Conservation (phyloP, 352 stramenopile genomes). For the Phytopythium boreale region DNA sequence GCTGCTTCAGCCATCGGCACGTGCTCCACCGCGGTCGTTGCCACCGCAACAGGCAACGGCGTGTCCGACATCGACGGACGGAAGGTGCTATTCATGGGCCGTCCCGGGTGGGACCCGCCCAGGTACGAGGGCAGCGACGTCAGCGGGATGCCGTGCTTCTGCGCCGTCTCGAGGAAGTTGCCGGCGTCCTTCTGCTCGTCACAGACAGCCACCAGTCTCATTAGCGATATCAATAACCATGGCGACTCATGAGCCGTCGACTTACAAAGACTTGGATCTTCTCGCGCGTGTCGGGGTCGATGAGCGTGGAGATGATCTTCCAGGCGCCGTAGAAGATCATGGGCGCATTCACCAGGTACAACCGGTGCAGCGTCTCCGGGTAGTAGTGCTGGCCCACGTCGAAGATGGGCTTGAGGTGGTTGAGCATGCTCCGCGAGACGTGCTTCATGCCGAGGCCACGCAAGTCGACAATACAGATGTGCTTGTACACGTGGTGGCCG, state of each 20-base stretch:
- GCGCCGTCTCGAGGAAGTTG: constrained; percentile 49
- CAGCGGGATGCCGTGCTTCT: constrained; percentile 62
- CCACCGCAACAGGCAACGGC: constrained; percentile 36
- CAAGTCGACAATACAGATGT: constrained; percentile 81
- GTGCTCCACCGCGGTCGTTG: background rate
- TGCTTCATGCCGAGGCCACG: constrained; percentile 72
- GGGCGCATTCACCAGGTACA: constrained; percentile 81
- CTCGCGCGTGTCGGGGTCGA: constrained; percentile 71
- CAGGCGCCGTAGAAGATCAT: constrained; percentile 83
- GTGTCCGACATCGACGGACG: constrained; percentile 52
- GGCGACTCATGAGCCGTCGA: background rate
- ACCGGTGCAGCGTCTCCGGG: constrained; percentile 70
- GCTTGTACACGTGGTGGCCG: constrained; percentile 70
- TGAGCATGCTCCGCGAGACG: constrained; percentile 46
- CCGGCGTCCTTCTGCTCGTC: constrained; percentile 46
- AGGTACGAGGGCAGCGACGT: constrained; percentile 56
- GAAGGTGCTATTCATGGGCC: constrained; percentile 70
- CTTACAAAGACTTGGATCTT: constrained; percentile 84
- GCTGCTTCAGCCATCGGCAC: background rate
- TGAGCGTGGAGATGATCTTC: constrained; percentile 71
- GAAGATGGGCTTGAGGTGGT: constrained; percentile 76
- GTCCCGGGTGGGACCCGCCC: constrained; percentile 48
- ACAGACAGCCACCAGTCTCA: background rate
- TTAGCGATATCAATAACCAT: constrained; percentile 1
- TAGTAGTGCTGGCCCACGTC: constrained; percentile 78